These are phyloP conservation scores for Podospora appendiculata DNA, from an alignment of 495 filamentous ascomycete species.

Conservation along the genomic window DNA sequence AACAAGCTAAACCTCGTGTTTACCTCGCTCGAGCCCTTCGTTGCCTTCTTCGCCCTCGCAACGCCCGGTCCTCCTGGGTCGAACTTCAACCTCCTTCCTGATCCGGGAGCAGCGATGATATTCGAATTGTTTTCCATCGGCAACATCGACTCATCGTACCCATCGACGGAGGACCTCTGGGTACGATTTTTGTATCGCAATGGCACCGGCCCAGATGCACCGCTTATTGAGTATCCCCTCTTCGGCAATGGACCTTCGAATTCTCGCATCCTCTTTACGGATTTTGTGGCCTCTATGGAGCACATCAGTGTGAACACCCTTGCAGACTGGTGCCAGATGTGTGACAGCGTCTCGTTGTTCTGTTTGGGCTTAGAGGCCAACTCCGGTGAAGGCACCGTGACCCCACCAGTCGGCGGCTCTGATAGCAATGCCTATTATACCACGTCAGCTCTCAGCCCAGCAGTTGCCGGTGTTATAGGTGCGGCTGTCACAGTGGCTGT, in stretches of 20 bases:
- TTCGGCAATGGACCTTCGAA: slow-evolving; percentile 22
- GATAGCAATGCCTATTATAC: not conserved
- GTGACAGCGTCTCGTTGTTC: slow-evolving; percentile 19
- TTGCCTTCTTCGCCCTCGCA: slow-evolving; percentile 34
- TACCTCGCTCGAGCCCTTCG: slow-evolving; percentile 33
- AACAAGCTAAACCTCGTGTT: slow-evolving; percentile 35
- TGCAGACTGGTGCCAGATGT: slow-evolving; percentile 24
- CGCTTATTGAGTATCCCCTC: slow-evolving; percentile 20
- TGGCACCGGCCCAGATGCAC: slow-evolving; percentile 14
- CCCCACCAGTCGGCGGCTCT: not conserved
- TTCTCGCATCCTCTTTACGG: slow-evolving; percentile 14
- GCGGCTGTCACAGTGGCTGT: slow-evolving; percentile 23
- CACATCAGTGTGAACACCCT: slow-evolving; percentile 14
- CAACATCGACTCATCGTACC: slow-evolving; percentile 11
- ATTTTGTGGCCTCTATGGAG: slow-evolving; percentile 19
- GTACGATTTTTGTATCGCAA: slow-evolving; percentile 35
- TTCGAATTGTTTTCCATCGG: slow-evolving; percentile 36
- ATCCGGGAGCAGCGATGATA: slow-evolving; percentile 30
- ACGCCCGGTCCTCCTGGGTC: slow-evolving; percentile 5
- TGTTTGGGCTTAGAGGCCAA: slow-evolving; percentile 12
- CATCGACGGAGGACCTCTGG: slow-evolving; percentile 19
- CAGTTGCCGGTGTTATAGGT: slow-evolving; percentile 31
- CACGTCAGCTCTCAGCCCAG: slow-evolving; percentile 12
- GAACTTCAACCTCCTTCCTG: slow-evolving; percentile 24
- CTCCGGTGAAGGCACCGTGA: not conserved